These are phyloP conservation scores for Cladorrhinum sp. DNA, from an alignment of 2,329 filamentous ascomycete species.

Conservation along the genomic window DNA sequence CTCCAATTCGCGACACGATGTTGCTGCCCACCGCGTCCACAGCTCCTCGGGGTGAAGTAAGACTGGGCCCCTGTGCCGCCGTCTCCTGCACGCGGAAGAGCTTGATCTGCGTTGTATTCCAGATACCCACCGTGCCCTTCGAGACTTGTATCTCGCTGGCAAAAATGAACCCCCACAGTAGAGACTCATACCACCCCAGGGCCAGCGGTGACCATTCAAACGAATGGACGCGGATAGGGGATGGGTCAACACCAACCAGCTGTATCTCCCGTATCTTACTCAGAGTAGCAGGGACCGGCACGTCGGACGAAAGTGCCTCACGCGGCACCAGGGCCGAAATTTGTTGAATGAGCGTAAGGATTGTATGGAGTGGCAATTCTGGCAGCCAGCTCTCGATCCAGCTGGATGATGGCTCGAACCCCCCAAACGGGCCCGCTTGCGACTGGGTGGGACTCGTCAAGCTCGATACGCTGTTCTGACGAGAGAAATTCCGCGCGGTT, in stretches of 20 bases:
- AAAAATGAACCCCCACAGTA: conserved; percentile 93
- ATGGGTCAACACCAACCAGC: conserved; percentile 71
- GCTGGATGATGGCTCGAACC: conserved; percentile 73
- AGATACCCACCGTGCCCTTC: conserved; percentile 85
- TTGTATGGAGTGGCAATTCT: conserved; percentile 82
- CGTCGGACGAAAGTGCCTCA: conserved; percentile 44
- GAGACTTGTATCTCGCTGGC: conserved; percentile 83
- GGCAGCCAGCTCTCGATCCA: conserved; percentile 97
- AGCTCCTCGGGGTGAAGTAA: conserved; percentile 82
- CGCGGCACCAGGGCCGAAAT: conserved; percentile 56
- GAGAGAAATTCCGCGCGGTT: conserved; percentile 75
- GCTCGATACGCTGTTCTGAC: conserved; percentile 86
- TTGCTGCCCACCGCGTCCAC: conserved; percentile 92
- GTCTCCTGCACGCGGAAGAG: conserved; percentile 89
- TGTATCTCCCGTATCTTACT: conserved; percentile 57
- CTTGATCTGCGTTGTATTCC: conserved; percentile 86
- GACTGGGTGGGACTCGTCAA: conserved; percentile 62
- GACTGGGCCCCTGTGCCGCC: conserved; percentile 71
- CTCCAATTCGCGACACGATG: conserved; percentile 81
- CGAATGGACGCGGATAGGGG: conserved; percentile 73
- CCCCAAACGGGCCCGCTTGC: conserved; percentile 61
- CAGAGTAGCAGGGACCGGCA: conserved; percentile 45
- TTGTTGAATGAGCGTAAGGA: conserved; percentile 72
- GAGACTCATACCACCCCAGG: conserved; percentile 91
- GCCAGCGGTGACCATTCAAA: conserved; percentile 93